Evolutionary conservation across 1,284 basidiomycete genomes (phyloP).

Genomic region (Calocybe gambosa): DNA sequence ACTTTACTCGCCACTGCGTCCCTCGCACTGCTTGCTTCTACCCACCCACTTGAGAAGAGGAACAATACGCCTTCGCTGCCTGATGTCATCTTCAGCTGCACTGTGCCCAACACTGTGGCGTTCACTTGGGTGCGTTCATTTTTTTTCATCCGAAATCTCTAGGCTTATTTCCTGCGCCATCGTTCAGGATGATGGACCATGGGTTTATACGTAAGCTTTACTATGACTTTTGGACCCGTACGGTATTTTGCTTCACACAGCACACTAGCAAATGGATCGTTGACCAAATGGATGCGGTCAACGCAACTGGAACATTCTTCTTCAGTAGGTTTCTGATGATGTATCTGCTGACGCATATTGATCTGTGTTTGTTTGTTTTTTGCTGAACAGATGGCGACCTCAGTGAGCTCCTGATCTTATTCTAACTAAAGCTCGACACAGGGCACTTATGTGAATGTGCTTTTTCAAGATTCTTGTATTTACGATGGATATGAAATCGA

Average conservation of each 20-base stretch:
- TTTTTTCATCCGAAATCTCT: no score
- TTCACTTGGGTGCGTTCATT: background rate
- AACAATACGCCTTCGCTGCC: no score
- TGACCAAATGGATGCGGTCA: background rate
- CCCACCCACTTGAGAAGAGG: no score
- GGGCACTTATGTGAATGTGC: background rate
- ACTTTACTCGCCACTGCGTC: no score
- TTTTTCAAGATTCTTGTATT: slow-evolving; percentile 30
- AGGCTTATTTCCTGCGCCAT: background rate
- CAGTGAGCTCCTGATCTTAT: background rate
- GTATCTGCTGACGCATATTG: background rate
- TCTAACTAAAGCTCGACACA: background rate
- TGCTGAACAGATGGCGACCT: background rate
- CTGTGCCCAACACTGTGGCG: background rate
- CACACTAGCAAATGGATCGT: background rate
- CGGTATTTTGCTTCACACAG: background rate
- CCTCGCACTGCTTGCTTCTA: no score
- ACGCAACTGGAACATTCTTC: background rate
- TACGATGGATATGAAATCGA: slow-evolving; percentile 21
- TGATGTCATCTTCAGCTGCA: background rate
- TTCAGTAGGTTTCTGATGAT: background rate
- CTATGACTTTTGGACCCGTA: background rate
- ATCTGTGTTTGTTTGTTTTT: background rate
- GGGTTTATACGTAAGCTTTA: background rate
- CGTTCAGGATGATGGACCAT: slow-evolving; percentile 1